Evolutionary conservation across 225 moss, liverwort and hornwort genomes (phyloP).

Genomic region (Antitrichia curtipendula): DNA sequence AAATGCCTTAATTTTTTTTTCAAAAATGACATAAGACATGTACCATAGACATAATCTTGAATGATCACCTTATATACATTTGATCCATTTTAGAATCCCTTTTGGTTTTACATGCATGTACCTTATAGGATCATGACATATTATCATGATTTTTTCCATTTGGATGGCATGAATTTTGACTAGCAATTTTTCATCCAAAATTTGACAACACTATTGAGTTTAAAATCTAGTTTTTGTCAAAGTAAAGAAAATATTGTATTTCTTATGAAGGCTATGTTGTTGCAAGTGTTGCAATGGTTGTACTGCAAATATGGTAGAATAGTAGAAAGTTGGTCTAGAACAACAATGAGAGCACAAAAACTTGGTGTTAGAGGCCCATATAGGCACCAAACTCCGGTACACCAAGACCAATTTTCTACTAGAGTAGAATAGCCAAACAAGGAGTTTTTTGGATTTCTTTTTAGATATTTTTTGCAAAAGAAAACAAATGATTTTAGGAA

Average conservation of each 20-base stretch:
- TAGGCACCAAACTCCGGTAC: too few species aligned
- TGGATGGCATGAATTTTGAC: not conserved
- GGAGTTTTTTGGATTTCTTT: not conserved
- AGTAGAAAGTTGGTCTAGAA: too few species aligned
- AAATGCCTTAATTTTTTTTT: too few species aligned
- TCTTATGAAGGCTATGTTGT: not conserved
- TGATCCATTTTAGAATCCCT: too few species aligned
- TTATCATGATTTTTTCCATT: not conserved
- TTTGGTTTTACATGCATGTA: too few species aligned
- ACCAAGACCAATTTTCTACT: too few species aligned
- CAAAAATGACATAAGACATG: too few species aligned
- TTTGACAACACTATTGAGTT: not conserved
- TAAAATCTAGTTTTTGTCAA: not conserved
- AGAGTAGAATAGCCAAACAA: not conserved
- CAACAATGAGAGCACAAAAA: too few species aligned
- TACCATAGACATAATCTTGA: too few species aligned
- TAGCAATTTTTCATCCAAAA: not conserved
- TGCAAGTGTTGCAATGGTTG: not conserved
- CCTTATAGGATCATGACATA: too few species aligned
- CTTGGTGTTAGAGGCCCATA: too few species aligned
- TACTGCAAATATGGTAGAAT: not conserved
- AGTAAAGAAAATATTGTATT: not conserved
- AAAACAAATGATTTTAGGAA: not conserved
- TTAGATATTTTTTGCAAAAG: not conserved
- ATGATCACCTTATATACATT: too few species aligned